Conservation (phyloP, 306 rosid species). For the Trifolium repens region DNA sequence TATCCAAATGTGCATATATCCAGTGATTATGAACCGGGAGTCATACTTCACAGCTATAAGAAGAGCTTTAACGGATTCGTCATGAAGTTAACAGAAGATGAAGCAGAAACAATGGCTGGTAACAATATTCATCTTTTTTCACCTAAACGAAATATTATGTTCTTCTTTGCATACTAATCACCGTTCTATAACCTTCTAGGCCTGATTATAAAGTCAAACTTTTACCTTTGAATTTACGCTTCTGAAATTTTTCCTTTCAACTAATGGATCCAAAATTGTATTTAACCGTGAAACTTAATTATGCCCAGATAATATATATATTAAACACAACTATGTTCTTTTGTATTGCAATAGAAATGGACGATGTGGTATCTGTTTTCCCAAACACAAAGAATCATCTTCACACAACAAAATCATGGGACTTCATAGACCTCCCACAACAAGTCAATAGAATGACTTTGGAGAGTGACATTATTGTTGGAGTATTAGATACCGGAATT, state of each 20-base stretch:
- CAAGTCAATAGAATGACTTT: neutral
- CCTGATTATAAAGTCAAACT: too few species aligned
- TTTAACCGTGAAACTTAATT: too few species aligned
- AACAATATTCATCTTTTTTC: neutral
- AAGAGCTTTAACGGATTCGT: slow-evolving; percentile 53
- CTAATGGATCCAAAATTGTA: too few species aligned
- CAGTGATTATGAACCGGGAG: slow-evolving; percentile 27
- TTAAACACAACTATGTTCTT: too few species aligned
- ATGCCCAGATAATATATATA: too few species aligned
- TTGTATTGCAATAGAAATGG: slow-evolving; percentile 39
- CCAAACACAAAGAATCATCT: neutral
- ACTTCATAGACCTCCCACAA: slow-evolving; percentile 46
- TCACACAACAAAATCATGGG: slow-evolving; percentile 60
- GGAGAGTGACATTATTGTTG: slow-evolving; percentile 48
- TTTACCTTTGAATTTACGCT: too few species aligned
- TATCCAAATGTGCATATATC: neutral
- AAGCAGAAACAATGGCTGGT: slow-evolving; percentile 43
- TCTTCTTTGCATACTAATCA: too few species aligned
- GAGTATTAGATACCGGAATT: slow-evolving; percentile 50
- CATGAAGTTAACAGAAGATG: slow-evolving; percentile 40
- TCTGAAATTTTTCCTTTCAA: too few species aligned
- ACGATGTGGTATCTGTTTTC: slow-evolving; percentile 48
- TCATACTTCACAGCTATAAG: slow-evolving; percentile 47
- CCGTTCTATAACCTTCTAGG: too few species aligned
- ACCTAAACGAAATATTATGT: too few species aligned